Evolutionary conservation across 108 stramenopile species (phyloP), one percentile per base, ranked within the genome.

Genomic region (Cyclostephanos invisitatus): DNA sequence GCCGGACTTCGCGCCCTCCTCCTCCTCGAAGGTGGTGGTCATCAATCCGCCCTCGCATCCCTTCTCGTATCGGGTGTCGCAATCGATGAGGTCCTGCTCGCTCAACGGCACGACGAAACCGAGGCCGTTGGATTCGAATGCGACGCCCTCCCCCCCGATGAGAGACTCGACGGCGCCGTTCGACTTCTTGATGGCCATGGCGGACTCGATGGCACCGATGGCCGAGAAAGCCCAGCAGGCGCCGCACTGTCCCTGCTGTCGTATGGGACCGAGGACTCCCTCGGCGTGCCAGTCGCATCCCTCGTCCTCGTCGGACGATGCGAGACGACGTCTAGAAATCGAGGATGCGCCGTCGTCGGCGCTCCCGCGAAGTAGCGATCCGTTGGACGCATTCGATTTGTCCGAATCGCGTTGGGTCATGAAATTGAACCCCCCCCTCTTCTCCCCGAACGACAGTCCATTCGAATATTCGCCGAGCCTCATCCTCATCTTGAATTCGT

Each of bases 161-260:
- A n/a, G n/a, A n/a, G n/a, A 11, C 20, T 14, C 12, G 22, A 20
- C 2, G 35, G 50, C 15, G 18, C 38, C 38, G 67, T 67, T 0
- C 15, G 21, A 78, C 27, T 89, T 96, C 3, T 86, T 73, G 59
- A 96, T 78, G 62, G 85, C 94, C 77, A 91, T 84, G 70, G 93
- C 95, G 17, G 95, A 95, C 80, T 98, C 98, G 72, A 98, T 83
- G 6, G 90, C 84, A 48, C 98, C 98, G 21, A 95, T 95, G 42
- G 98, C 90, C 20, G 96, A 94, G 84, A 98, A 98, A 6, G 96
- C 92, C 98, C 98, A 98, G 72, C 96, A 97, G 3, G 91, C 84
- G 5, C 96, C 96, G 72, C 90, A 91, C 14, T 73, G 54, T 9
- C 94, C 94, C 73, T 98, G 98, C 76, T 98, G 93, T 68, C 97